Conservation (phyloP, 148 eudicot species). For the Fagopyrum homotropicum region DNA sequence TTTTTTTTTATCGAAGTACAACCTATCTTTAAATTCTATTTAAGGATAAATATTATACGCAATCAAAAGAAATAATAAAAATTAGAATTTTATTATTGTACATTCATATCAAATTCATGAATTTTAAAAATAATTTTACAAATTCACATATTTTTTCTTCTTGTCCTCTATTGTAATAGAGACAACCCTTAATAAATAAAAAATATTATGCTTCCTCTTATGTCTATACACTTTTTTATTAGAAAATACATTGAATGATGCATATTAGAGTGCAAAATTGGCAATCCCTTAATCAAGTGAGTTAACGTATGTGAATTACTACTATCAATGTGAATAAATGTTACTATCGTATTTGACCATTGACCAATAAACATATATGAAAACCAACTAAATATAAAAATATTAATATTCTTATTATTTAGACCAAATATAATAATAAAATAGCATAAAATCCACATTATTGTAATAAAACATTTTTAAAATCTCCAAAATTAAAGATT, state of each 20-base stretch:
- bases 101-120: too few species aligned
- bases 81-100: too few species aligned
- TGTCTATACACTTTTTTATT: not conserved
- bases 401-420: not conserved
- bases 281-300: not conserved
- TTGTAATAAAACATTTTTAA: not conserved
- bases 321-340: slow-evolving; percentile 3
- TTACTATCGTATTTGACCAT: not conserved
- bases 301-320: not conserved
- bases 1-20: too few species aligned
- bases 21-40: too few species aligned
- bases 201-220: not conserved
- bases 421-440: not conserved
- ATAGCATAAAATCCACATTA: not conserved
- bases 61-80: too few species aligned
- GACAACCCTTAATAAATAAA: not conserved
- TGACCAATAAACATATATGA: not conserved
- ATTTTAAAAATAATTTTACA: too few species aligned
- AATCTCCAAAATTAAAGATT: not conserved
- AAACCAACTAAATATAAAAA: not conserved
- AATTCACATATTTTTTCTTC: too few species aligned
- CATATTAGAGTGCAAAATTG: not conserved
- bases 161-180: too few species aligned
- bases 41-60: too few species aligned
- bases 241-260: not conserved